Percentiles rank a stretch among this genome's conserved stretches.
Conservation (phyloP, 2,329 filamentous ascomycete genomes). For the Ilyonectria mors-panacis region DNA sequence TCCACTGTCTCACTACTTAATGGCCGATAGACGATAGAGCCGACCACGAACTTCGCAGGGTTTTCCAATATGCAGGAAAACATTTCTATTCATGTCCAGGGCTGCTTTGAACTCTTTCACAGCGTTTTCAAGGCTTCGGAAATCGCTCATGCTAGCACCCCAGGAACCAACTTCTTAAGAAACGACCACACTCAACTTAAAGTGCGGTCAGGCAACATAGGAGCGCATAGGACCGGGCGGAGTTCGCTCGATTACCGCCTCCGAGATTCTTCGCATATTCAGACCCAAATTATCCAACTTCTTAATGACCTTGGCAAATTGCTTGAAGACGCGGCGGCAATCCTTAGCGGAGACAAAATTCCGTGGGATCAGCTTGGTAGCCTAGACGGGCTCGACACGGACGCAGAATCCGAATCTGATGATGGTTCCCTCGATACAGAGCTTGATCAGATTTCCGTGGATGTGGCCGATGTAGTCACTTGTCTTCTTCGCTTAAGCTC, state of each 20-base stretch:
- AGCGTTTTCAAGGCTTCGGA: background rate
- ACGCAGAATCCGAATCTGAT: background rate
- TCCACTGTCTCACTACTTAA: too few relatives aligned
- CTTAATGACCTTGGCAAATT: background rate
- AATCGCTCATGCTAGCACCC: too few relatives aligned
- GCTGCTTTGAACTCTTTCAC: background rate
- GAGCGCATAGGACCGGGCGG: constrained; percentile 7
- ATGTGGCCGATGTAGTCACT: constrained; percentile 6
- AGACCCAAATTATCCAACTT: background rate
- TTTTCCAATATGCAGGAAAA: background rate
- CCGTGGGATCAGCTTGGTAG: constrained; percentile 22
- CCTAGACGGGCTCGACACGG: background rate
- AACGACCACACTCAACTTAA: constrained; percentile 31
- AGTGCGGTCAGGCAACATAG: constrained; percentile 29
- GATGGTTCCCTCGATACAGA: background rate
- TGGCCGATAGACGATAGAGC: too few relatives aligned
- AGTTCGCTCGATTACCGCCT: constrained; percentile 25
- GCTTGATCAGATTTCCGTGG: background rate
- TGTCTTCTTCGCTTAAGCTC: background rate
- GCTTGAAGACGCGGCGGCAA: background rate
- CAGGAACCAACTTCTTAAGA: background rate
- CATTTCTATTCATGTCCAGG: background rate
- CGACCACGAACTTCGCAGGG: too few relatives aligned
- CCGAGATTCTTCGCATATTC: constrained; percentile 28
- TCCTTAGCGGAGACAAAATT: background rate